phyloP scores from a whole-genome alignment of 2,329 filamentous ascomycete species.

The Fusarium sp. region DNA sequence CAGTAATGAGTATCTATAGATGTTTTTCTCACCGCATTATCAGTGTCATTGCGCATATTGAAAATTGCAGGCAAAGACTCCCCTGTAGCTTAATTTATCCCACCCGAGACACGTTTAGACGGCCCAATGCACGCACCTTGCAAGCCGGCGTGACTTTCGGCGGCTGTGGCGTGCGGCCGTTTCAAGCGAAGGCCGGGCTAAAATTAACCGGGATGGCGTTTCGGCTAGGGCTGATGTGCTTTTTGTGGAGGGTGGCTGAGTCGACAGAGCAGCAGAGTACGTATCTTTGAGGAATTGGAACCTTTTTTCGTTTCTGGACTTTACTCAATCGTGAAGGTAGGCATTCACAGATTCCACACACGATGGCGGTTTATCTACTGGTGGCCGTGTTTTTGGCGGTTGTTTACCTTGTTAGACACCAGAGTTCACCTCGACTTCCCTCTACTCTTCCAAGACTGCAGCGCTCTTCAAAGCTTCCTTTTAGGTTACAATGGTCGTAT shows the following conservation, averaged over 20 bases:
- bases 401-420: neutral
- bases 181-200: slow-evolving; percentile 8
- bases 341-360: neutral
- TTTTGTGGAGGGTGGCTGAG: neutral
- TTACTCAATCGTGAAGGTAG: neutral
- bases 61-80: neutral
- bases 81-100: neutral
- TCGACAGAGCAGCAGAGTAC: neutral
- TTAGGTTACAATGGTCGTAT: slow-evolving; percentile 38
- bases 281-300: neutral
- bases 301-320: neutral
- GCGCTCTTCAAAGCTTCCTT: slow-evolving; percentile 9
- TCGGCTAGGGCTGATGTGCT: slow-evolving; percentile 16
- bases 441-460: slow-evolving; percentile 7
- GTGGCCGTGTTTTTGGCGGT: neutral
- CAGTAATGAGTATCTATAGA: slow-evolving; percentile 15
- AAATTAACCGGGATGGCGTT: slow-evolving; percentile 5
- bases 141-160: neutral
- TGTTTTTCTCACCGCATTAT: neutral
- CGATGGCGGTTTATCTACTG: slow-evolving; percentile 17
- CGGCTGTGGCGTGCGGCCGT: slow-evolving; percentile 15
- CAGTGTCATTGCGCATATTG: neutral
- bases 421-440: slow-evolving; percentile 7
- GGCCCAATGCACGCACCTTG: neutral
- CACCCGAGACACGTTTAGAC: neutral